Evolutionary conservation across 179 eudicot species (phyloP), one percentile per base, ranked within the genome.

Genomic region (Camellia oleifera): DNA sequence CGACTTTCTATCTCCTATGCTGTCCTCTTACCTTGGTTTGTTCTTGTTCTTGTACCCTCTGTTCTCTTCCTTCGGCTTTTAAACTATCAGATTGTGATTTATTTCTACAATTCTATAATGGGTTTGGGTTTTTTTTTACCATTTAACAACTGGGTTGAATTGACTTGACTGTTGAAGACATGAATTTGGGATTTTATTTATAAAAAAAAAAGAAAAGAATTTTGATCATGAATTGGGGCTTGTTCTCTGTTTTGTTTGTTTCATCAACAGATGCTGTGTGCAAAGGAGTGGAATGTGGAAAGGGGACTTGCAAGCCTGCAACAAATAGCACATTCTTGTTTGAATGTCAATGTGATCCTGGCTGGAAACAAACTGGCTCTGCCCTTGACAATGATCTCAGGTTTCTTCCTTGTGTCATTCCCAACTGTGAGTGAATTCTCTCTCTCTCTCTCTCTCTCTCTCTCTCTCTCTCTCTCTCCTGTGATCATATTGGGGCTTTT

Each of bases 351-450:
- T 91, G 95, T 80, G 87, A 88, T 8, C 78, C 86, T 76, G 95
- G 95, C 6, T 91, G 95, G 95, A 83, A 81, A 66, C 92, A 89
- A 64, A 65, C 87, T 70, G 78, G 81, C 56, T 44, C 81, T 17
- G 72, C 72, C 18, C 70, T 78, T 78, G 72, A 77, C 66, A 17
- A 82, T 45, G 9, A 17, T 52, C 72, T 86, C 45, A 82, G 76
- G 54, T 88, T 90, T 61, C 86, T 90, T 42, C 96, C 96, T 69
- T 90, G 96, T 81, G 89, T 90, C 18, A 82, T 90, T 45, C 96
- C 96, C 68, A 88, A 92, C 66, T 92, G 96, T 92, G 6, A 87
- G 89, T 32, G 40, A 32, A 32, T 62, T 7, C 64, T n/a, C 67
- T 77, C 65, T 77, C 62, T 85, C 64, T 72, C 62, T 75, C 57